Evolutionary conservation across 2,329 filamentous ascomycete species (phyloP), one percentile per base, ranked within the genome.

Genomic region (Pochonia chlamydosporia): DNA sequence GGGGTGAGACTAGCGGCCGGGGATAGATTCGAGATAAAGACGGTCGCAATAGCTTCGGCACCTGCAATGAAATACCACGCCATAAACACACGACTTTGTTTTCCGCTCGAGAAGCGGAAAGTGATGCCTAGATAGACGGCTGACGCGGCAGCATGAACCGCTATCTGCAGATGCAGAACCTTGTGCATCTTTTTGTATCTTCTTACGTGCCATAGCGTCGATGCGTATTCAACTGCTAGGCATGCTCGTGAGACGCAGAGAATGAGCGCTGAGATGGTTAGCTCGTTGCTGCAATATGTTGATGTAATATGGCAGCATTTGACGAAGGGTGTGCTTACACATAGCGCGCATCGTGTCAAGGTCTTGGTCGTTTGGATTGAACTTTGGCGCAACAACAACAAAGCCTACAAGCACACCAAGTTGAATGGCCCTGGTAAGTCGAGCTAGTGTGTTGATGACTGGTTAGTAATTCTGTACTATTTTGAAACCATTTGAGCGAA

Each of bases 361-460:
- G 8, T 69, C 56, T 52, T 73, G 69, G 14, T 67, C 50, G 2
- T 58, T 50, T 0, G 70, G 67, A 13, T 68, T 59, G 40, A 73
- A 74, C 36, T 65, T 67, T 8, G 70, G 68, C 1, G 78, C 80
- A 5, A 82, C 74, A 26, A 82, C 77, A 5, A 81, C 78, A 52
- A 85, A 84, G 3, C 79, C 81, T 35, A 83, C 72, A 76, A 86
- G 82, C 37, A 80, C 75, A 23, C 75, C 81, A 4, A 86, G 75
- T 53, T 85, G 81, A 3, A 79, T 52, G 3, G 73, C 76, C 56
- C 82, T 78, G 50, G 74, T 76, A 24, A 72, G 54, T 28, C 82
- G 75, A 33, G 30, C 30, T 33, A n/a, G 7, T n/a, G 13, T n/a
- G 5, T 14, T 33, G 13, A n/a, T 11, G 13, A 2, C 16, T 33